Evolutionary conservation across 2,329 filamentous ascomycete species (phyloP).

Genomic region (Fusarium begoniae): DNA sequence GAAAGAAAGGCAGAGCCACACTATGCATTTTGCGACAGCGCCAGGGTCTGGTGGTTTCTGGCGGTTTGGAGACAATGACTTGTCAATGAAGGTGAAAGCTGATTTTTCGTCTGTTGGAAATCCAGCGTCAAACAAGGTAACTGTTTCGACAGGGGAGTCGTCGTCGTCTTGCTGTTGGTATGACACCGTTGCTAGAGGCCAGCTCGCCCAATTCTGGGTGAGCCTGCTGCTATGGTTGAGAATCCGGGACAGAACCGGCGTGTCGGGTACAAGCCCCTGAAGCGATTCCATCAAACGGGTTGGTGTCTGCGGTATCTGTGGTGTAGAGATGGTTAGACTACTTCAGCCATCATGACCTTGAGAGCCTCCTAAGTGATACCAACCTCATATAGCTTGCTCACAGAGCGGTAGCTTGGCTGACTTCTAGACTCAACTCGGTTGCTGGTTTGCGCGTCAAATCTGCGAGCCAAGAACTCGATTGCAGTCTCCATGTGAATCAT

Average conservation of each 20-base stretch:
- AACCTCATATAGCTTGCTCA: background rate
- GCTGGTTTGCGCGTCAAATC: background rate
- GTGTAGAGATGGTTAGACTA: background rate
- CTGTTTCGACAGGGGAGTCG: background rate
- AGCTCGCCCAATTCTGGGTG: conserved; percentile 29
- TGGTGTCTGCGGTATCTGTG: background rate
- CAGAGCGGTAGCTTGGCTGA: background rate
- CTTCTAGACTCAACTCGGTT: background rate
- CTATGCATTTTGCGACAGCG: background rate
- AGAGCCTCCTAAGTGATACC: background rate
- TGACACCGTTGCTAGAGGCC: background rate
- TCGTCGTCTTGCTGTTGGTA: background rate
- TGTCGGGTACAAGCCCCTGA: background rate
- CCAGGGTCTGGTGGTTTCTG: background rate
- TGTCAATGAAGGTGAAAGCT: background rate
- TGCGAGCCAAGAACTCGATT: background rate
- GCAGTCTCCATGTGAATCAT: conserved; percentile 16
- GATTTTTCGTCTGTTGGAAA: background rate
- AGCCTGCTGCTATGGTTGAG: conserved; percentile 20
- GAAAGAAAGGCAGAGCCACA: background rate
- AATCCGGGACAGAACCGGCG: background rate
- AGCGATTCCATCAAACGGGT: background rate
- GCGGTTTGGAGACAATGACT: background rate
- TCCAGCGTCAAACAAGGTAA: background rate
- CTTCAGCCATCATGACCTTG: background rate